Conservation (phyloP, 306 rosid species). For the Quercus gilva region DNA sequence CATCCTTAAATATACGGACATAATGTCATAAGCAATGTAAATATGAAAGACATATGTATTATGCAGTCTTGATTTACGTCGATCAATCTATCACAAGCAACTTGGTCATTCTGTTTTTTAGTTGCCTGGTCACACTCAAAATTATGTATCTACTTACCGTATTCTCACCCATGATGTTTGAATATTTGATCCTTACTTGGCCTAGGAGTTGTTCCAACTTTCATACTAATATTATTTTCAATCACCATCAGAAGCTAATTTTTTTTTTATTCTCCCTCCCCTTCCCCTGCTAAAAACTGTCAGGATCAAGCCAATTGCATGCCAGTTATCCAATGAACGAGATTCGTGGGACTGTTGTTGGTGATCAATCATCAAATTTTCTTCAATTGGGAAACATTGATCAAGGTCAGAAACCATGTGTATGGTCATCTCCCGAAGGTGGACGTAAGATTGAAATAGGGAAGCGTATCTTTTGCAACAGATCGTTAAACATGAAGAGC, state of each 20-base stretch:
- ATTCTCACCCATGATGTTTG: no score
- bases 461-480: constrained; percentile 89
- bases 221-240: background rate
- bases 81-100: no score
- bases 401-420: constrained; percentile 37
- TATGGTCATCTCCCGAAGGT: constrained; percentile 70
- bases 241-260: background rate
- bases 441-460: constrained; percentile 57
- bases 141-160: no score
- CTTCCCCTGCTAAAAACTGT: constrained; percentile 7
- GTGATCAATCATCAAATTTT: constrained; percentile 25
- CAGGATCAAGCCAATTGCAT: constrained; percentile 53
- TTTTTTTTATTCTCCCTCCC: background rate
- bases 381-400: constrained; percentile 19
- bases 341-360: constrained; percentile 32
- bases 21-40: background rate
- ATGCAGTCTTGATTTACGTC: background rate
- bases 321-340: constrained; percentile 52
- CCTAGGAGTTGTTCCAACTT: constrained; percentile 4
- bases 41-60: background rate
- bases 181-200: no score
- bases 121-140: no score
- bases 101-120: no score
- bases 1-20: background rate
- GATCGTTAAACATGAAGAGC: constrained; percentile 89